Evolutionary conservation across 1,284 basidiomycete species (phyloP), one percentile per base, ranked within the genome.

Genomic region (Mycosarcoma maydis): DNA sequence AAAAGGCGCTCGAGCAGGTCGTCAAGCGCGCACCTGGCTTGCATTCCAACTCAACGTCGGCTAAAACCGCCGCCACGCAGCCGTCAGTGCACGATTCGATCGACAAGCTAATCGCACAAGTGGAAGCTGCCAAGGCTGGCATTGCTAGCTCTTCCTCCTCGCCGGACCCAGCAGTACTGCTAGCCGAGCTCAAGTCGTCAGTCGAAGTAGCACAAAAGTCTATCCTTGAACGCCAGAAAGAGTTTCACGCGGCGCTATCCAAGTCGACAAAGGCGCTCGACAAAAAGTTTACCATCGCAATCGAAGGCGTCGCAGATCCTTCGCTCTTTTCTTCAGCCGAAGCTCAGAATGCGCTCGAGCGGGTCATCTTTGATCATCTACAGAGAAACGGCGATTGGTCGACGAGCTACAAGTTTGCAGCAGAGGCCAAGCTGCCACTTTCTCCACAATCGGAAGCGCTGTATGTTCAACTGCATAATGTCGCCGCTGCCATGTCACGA

Each of bases 231-330:
- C 57, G 69, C 14, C 75, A 80, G 19, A 70, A 72, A 33, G 74
- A 78, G 43, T 71, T 70, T 36, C 72, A 80, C 41, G 61, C 55
- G 1, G 73, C 72, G 2, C 59, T 80, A 2, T 52, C 55, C 39
- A 77, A 76, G 32, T 47, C 77, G 2, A 61, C 67, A 17, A 75
- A 77, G 38, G 66, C 74, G 13, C 61, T 80, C 30, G 77, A 80
- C 22, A 67, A 67, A 11, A 75, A 71, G 47, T 78, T 80, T 29
- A 60, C 76, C n/a, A 65, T 56, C 10, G 43, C 71, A 10, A 53
- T 74, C 42, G 74, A 76, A 10, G 62, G 60, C 9, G 50, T 78
- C 3, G 71, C 75, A 32, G 67, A 75, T 41, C 72, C 75, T 1
- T 43, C 44, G 3, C 65, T 80, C 6, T 80, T 80, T 36, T 55